Evolutionary conservation across 176 grass and related monocot species (phyloP), one percentile per base, ranked within the genome.

Genomic region (Aegilops tauschii): DNA sequence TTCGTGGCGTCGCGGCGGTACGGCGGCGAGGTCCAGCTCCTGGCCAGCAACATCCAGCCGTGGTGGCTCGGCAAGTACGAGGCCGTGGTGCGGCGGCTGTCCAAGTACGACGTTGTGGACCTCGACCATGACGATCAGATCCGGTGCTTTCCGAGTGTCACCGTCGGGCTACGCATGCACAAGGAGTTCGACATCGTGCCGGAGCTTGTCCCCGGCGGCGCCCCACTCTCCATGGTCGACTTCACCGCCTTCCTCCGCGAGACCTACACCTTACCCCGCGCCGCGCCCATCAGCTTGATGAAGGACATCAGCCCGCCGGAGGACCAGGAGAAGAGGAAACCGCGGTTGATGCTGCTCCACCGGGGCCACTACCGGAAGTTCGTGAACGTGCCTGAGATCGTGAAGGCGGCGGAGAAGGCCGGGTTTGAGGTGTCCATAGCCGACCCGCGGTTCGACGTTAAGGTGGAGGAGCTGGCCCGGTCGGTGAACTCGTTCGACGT

Each of bases 11-110:
- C 94, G 6, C 88, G 78, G 14, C 83, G 75, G 39, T 92, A 87
- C 63, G 36, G 32, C 3, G 87, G 92, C 2, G 87, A 96, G 21
- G 91, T 94, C 45, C 76, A 77, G 17, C 88, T 97, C 42, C 45
- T 97, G 3, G 13, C 90, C 69, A 82, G 36, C 78, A 88, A 92
- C 79, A 71, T 80, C 32, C 88, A 90, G 7, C 84, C 68, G 4
- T 97, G 92, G 95, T 97, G 95, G 95, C 73, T 97, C 2, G 84
- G 62, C 78, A 97, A 95, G 86, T 97, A 97, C 8, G 70, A 84
- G 40, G 68, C 14, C 14, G 36, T 95, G 0, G 65, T 97, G 16
- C 76, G 78, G 2, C 63, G 45, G 5, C 72, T 97, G 5, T 94
- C 94, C 4, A 16, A 28, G 34, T 86, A 91, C 83, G 92, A 95